Evolutionary conservation across 768 basidiomycete genomes (phyloP).

Genomic region (Boletus fagicola): DNA sequence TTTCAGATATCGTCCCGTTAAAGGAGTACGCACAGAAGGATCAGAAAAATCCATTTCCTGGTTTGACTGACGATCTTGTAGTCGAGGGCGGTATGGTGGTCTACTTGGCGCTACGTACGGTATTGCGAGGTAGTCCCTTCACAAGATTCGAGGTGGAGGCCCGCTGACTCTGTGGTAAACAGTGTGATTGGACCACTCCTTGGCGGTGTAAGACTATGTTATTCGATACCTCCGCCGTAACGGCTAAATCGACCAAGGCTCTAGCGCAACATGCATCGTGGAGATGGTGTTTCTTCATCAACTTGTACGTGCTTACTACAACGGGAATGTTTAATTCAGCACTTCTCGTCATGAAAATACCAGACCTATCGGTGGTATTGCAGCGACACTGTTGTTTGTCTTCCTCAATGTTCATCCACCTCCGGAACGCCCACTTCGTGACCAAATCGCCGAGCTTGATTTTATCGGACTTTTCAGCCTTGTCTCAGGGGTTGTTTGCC

Average conservation of each 20-base stretch:
- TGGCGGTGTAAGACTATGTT: constrained; percentile 61
- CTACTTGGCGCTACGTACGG: constrained; percentile 78
- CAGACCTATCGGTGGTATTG: constrained; percentile 70
- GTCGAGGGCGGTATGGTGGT: constrained; percentile 77
- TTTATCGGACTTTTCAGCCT: constrained; percentile 64
- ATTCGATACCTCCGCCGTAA: not conserved
- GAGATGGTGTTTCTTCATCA: constrained; percentile 82
- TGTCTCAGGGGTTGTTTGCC: constrained; percentile 59
- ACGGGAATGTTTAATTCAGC: not conserved
- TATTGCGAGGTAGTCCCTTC: constrained; percentile 41
- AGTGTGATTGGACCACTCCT: constrained; percentile 73
- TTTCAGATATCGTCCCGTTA: constrained; percentile 79
- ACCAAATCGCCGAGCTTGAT: constrained; percentile 68
- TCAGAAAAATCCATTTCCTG: not conserved
- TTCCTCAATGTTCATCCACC: constrained; percentile 77
- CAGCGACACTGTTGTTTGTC: constrained; percentile 57
- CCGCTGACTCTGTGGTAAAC: not conserved
- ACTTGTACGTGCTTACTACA: constrained; percentile 45
- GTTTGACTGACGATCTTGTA: constrained; percentile 29
- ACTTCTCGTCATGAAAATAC: not conserved
- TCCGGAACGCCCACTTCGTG: constrained; percentile 50
- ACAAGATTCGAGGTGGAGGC: not conserved
- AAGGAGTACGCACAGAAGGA: constrained; percentile 51
- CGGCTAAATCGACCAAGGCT: constrained; percentile 36
- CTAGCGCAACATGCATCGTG: constrained; percentile 72